A percentile compares a stretch with the other conserved stretches of the same genome.
These are phyloP conservation scores for Aspergillus sp. DNA, from an alignment of 2,329 filamentous ascomycete species.

Conservation along the genomic window DNA sequence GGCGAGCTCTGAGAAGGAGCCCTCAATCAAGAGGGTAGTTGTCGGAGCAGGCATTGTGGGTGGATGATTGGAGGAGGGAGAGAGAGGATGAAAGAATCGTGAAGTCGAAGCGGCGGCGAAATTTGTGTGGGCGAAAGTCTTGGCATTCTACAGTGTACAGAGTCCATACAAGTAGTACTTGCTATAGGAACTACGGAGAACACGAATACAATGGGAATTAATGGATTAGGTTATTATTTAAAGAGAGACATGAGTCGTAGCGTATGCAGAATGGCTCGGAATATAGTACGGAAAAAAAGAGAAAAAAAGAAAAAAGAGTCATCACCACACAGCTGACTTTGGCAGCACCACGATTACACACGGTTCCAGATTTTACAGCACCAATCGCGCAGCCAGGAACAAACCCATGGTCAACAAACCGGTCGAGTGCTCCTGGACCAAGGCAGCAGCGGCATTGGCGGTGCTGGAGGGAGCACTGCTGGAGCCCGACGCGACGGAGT, in stretches of 20 bases:
- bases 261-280: background rate
- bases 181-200: no score
- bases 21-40: slow-evolving; percentile 69
- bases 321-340: no score
- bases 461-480: slow-evolving; percentile 21
- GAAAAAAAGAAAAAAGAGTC: slow-evolving; percentile 5
- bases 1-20: slow-evolving; percentile 83
- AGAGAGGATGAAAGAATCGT: slow-evolving; percentile 2
- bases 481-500: slow-evolving; percentile 17
- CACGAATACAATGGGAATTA: background rate
- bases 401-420: slow-evolving; percentile 46
- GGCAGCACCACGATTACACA: no score
- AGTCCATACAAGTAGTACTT: no score
- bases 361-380: slow-evolving; percentile 39
- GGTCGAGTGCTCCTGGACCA: slow-evolving; percentile 45
- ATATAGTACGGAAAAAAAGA: background rate
- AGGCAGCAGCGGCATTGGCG: slow-evolving; percentile 39
- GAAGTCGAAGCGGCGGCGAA: slow-evolving; percentile 22
- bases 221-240: slow-evolving; percentile 1
- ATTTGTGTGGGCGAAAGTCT: slow-evolving; percentile 35
- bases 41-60: slow-evolving; percentile 50
- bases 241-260: background rate
- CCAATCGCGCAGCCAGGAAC: slow-evolving; percentile 49
- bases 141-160: slow-evolving; percentile 14
- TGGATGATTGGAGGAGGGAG: background rate